Conservation (phyloP, 331 rosid species). For the Quercus phellos region DNA sequence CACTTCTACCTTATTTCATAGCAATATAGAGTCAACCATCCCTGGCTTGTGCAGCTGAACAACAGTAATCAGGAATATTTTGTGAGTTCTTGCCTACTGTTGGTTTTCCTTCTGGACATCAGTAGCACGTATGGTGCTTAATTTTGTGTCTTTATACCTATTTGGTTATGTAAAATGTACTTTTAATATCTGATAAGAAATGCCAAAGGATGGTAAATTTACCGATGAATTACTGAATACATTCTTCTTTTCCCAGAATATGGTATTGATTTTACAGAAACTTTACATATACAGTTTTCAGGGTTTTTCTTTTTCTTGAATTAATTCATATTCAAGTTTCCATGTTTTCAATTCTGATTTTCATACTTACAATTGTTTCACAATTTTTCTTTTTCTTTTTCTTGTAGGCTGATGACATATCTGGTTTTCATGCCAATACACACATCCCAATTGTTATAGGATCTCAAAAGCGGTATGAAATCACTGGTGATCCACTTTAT, state of each 20-base stretch:
- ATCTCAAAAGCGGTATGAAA: constrained; percentile 82
- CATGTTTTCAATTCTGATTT: neutral
- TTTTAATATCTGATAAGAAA: neutral
- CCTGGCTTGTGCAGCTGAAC: neutral
- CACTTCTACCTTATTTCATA: neutral
- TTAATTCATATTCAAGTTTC: neutral
- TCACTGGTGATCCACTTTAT: constrained; percentile 80
- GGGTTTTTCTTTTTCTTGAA: neutral
- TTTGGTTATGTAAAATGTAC: neutral
- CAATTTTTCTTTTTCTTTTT: neutral
- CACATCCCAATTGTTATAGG: constrained; percentile 86
- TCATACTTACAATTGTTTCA: neutral
- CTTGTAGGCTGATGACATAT: constrained; percentile 63
- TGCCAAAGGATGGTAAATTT: neutral
- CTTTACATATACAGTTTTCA: neutral
- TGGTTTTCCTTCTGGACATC: neutral
- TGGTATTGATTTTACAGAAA: neutral
- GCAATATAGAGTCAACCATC: neutral
- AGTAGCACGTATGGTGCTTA: neutral
- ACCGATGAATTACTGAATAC: no score
- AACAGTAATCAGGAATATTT: neutral
- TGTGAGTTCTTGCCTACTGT: neutral
- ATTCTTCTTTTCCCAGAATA: neutral
- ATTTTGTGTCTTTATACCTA: neutral
- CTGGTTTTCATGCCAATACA: constrained; percentile 72